Base-by-base conservation (phyloP, 2,329 filamentous ascomycete genomes). In the Orbilia oligospora region DNA sequence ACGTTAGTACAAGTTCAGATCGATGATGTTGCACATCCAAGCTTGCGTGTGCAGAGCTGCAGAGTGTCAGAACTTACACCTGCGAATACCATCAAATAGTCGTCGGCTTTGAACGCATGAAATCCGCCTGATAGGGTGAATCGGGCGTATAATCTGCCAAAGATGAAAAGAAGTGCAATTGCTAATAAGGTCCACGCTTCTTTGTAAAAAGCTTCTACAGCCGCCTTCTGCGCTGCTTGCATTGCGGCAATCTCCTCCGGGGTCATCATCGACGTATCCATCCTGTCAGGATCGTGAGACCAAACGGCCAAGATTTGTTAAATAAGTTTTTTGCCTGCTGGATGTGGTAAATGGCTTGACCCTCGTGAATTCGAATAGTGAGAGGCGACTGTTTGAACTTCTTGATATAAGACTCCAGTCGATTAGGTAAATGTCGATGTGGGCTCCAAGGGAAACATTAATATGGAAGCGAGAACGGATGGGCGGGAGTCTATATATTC, bases 81-180 rank as follows among this genome's bases (percentile, higher is more conserved):
- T 4, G 87, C 88, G 18, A 89, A n/a, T 53, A 87, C 83, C 83
- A 90, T 89, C 33, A 91, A 81, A 80, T 88, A 90, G 78, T 91
- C 90, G 82, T 91, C 89, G 0, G 86, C 84, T 80, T 86, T 85
- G 70, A 91, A 86, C n/a, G 85, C 85, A 70, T 83, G 84, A 44
- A 86, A 83, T 6, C 76, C 76, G 14, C 89, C 89, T 1, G 87
- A 86, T 10, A 84, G 83, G 36, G 82, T 84, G 80, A 87, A 84
- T 56, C 89, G 85, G 9, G 88, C 86, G 65, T 85, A 86, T 0
- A 86, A 86, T 36, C 89, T 86, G 10, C 90, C 81, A 6, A 82
- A 81, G 12, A 89, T 89, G 55, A 89, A 81, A 36, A 86, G 67
- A 18, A 88, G 82, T 5, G 87, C 88, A 24, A 90, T 80, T 0